Conservation (phyloP, 2,329 filamentous ascomycete genomes). For the Exophiala spinifera region DNA sequence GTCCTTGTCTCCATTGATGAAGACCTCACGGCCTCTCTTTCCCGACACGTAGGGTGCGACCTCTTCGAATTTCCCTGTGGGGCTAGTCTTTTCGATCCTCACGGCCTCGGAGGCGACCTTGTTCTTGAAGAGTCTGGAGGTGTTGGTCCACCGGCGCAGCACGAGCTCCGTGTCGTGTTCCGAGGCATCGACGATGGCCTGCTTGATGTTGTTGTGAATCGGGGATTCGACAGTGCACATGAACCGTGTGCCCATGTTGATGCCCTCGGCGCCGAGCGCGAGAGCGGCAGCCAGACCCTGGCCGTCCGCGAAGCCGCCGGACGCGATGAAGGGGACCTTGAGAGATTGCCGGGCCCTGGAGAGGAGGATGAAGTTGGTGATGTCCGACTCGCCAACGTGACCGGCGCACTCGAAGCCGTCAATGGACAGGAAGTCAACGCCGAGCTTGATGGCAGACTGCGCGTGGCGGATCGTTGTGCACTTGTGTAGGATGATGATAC, state of each 20-base stretch:
- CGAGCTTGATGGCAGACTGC: constrained; percentile 84
- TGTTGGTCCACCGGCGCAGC: constrained; percentile 89
- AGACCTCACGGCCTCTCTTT: constrained; percentile 86
- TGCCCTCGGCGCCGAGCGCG: constrained; percentile 82
- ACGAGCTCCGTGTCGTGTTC: constrained; percentile 91
- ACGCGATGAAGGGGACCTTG: constrained; percentile 87
- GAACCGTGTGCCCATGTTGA: constrained; percentile 99
- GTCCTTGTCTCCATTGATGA: constrained; percentile 85
- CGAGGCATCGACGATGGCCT: constrained; percentile 80
- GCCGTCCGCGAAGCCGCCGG: constrained; percentile 92
- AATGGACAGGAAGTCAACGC: constrained; percentile 94
- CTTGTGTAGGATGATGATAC: constrained; percentile 84
- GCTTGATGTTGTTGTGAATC: constrained; percentile 90
- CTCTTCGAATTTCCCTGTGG: constrained; percentile 82
- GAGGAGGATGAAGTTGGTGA: constrained; percentile 63
- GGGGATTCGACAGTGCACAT: constrained; percentile 95
- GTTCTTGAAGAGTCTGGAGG: constrained; percentile 82
- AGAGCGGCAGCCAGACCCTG: constrained; percentile 88
- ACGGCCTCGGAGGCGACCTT: constrained; percentile 78
- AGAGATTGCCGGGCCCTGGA: constrained; percentile 80
- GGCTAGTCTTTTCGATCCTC: constrained; percentile 78
- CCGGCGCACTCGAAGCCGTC: constrained; percentile 97
- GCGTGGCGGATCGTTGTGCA: constrained; percentile 96
- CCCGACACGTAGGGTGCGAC: constrained; percentile 85
- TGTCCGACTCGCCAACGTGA: constrained; percentile 53